Percentiles rank a stretch among this genome's conserved stretches.
Evolutionary conservation across 192 early-diverging fungal genomes (phyloP).

Genomic region (Linnemannia schmuckeri): DNA sequence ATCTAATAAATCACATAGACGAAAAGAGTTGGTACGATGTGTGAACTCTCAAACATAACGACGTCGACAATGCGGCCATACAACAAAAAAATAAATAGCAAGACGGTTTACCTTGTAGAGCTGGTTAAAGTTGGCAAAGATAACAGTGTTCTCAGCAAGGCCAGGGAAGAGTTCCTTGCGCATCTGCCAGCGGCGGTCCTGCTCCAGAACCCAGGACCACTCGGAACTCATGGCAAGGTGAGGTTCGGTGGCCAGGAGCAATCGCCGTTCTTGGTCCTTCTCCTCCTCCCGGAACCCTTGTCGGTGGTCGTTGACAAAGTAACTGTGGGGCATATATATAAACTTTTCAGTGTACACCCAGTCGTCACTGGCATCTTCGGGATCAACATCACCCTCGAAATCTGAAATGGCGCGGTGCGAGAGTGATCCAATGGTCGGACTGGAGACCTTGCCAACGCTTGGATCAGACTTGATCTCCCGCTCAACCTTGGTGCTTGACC

Average conservation of each 20-base stretch:
- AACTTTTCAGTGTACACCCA: slow-evolving; percentile 91
- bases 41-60: neutral
- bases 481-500: slow-evolving; percentile 10
- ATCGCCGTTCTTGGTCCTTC: slow-evolving; percentile 59
- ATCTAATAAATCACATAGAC: slow-evolving; percentile 59
- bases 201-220: slow-evolving; percentile 80
- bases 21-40: neutral
- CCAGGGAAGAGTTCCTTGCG: slow-evolving; percentile 88
- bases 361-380: slow-evolving; percentile 66
- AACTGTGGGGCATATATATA: slow-evolving; percentile 93
- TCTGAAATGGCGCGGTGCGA: slow-evolving; percentile 42
- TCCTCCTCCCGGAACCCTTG: slow-evolving; percentile 90
- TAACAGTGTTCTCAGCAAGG: slow-evolving; percentile 84
- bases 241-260: slow-evolving; percentile 42
- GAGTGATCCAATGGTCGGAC: neutral
- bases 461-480: slow-evolving; percentile 39
- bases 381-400: slow-evolving; percentile 69
- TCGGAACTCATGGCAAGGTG: slow-evolving; percentile 51
- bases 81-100: too few species aligned
- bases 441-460: slow-evolving; percentile 13
- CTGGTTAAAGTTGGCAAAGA: slow-evolving; percentile 98
- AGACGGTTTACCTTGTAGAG: slow-evolving; percentile 82
- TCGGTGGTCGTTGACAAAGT: slow-evolving; percentile 95
- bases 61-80: neutral
- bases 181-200: slow-evolving; percentile 86